These are phyloP conservation scores for Fusarium buxicola DNA, from an alignment of 2,329 filamentous ascomycete genomes.

Conservation along the genomic window DNA sequence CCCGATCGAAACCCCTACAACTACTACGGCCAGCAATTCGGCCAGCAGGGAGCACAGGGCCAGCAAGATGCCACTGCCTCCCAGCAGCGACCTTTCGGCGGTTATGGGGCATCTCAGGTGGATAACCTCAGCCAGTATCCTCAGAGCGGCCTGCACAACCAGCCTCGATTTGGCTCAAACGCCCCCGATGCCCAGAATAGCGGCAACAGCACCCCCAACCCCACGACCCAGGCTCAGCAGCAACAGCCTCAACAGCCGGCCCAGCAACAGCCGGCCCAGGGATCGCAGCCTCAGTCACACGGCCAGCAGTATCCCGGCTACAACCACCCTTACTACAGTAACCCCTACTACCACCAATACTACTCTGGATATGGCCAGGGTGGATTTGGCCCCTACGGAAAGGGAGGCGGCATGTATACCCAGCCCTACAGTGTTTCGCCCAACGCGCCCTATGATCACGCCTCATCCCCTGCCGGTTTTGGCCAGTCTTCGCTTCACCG, in stretches of 20 bases:
- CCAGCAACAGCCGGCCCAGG: slow-evolving; percentile 58
- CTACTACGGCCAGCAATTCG: slow-evolving; percentile 76
- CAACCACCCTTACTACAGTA: slow-evolving; percentile 70
- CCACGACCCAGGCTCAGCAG: slow-evolving; percentile 68
- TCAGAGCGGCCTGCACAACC: slow-evolving; percentile 73
- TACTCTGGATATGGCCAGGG: slow-evolving; percentile 67
- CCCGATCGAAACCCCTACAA: slow-evolving; percentile 81
- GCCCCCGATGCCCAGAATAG: slow-evolving; percentile 81
- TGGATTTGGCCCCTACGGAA: slow-evolving; percentile 65
- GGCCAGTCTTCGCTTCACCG: slow-evolving; percentile 65
- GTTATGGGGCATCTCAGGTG: slow-evolving; percentile 75
- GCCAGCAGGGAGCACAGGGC: slow-evolving; percentile 68
- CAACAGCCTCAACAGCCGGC: slow-evolving; percentile 60
- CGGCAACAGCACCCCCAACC: slow-evolving; percentile 91
- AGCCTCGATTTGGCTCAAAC: slow-evolving; percentile 68
- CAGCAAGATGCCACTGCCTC: slow-evolving; percentile 78
- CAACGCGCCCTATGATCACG: slow-evolving; percentile 68
- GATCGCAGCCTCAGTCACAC: slow-evolving; percentile 59
- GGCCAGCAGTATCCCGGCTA: slow-evolving; percentile 64
- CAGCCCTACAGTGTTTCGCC: slow-evolving; percentile 68
- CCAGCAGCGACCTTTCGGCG: slow-evolving; percentile 82
- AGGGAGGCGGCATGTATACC: slow-evolving; percentile 65
- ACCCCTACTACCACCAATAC: slow-evolving; percentile 73
- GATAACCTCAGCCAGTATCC: slow-evolving; percentile 77
- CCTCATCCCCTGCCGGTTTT: slow-evolving; percentile 66